phyloP scores from a whole-genome alignment of 2,329 filamentous ascomycete genomes.

The Juglanconis oblonga region DNA sequence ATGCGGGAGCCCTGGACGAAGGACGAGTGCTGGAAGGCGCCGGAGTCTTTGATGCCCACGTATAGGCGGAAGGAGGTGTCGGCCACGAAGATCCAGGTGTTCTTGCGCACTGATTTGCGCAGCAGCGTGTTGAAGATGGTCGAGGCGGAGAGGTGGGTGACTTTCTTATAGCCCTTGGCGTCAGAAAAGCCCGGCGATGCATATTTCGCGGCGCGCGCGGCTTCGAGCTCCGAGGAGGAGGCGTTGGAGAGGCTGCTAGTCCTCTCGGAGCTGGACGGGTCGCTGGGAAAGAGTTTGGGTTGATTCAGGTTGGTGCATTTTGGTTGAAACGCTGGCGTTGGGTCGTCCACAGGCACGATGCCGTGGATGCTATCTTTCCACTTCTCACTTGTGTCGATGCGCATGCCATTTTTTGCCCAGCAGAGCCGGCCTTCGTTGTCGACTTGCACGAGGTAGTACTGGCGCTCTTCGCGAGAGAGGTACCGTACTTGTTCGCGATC shows the following conservation, averaged over 20 bases:
- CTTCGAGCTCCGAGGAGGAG: constrained; percentile 48
- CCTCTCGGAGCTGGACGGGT: constrained; percentile 22
- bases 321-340: constrained; percentile 51
- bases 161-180: constrained; percentile 57
- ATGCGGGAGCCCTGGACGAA: constrained; percentile 84
- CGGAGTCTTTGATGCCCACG: constrained; percentile 84
- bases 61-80: constrained; percentile 84
- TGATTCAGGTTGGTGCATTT: constrained; percentile 31
- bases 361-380: constrained; percentile 80
- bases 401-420: constrained; percentile 79
- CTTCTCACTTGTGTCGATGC: constrained; percentile 71
- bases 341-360: constrained; percentile 61
- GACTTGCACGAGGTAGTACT: constrained; percentile 76
- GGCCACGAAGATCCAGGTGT: constrained; percentile 91
- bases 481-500: constrained; percentile 82
- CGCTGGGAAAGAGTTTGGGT: constrained; percentile 19
- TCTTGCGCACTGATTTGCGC: constrained; percentile 75
- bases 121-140: constrained; percentile 77
- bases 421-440: constrained; percentile 73
- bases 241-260: constrained; percentile 14
- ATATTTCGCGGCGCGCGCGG: constrained; percentile 62
- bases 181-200: constrained; percentile 61
- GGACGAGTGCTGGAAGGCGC: constrained; percentile 86
- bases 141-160: constrained; percentile 63
- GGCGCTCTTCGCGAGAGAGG: constrained; percentile 75